phyloP scores from a whole-genome alignment of 202 grass and related monocot species.

The Dendrocalamus latiflorus region DNA sequence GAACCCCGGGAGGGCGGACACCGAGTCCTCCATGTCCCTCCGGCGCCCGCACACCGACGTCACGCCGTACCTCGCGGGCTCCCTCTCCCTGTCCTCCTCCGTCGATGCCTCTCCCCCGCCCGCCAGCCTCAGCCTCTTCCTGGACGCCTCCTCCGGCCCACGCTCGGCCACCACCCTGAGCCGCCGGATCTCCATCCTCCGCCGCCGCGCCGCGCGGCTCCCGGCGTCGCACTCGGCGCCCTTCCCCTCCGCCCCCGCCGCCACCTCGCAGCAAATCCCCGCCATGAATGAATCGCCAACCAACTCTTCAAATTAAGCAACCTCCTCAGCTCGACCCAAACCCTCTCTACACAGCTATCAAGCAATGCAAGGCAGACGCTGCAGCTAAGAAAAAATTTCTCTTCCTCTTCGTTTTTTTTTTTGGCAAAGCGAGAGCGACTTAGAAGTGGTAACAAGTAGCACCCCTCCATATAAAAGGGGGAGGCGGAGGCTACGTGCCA shows the following conservation, averaged over 20 bases:
- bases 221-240: constrained; percentile 14
- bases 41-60: constrained; percentile 72
- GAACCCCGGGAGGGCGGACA: constrained; percentile 44
- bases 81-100: not conserved
- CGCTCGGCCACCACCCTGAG: constrained; percentile 36
- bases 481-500: not conserved
- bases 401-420: not conserved
- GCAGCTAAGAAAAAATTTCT: not conserved
- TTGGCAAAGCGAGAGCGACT: not conserved
- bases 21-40: constrained; percentile 88
- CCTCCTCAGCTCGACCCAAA: not conserved
- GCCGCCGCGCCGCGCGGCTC: constrained; percentile 34
- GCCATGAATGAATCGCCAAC: constrained; percentile 13
- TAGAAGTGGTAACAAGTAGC: not conserved
- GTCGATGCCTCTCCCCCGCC: not conserved
- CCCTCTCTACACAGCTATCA: not conserved
- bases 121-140: constrained; percentile 38
- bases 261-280: constrained; percentile 41
- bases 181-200: constrained; percentile 54
- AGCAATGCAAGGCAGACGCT: not conserved
- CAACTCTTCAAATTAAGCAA: not conserved
- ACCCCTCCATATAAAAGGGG: constrained; percentile 16
- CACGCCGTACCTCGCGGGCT: constrained; percentile 32
- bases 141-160: not conserved
- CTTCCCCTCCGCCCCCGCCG: constrained; percentile 13